phyloP scores from a whole-genome alignment of 805 yeast genomes.

The Metschnikowia gelsemii region DNA sequence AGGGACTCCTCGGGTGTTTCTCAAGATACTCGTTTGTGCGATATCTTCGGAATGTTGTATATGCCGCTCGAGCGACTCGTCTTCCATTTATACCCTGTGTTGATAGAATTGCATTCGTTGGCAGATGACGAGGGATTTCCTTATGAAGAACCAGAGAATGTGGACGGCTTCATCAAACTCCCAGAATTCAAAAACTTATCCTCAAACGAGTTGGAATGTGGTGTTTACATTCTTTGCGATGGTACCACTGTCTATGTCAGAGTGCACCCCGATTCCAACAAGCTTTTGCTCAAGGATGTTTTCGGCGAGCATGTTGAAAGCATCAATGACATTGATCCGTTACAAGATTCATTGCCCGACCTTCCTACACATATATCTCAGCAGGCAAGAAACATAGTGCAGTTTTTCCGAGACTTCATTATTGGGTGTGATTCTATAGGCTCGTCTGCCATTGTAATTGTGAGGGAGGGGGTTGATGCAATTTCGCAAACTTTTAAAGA shows the following conservation, averaged over 20 bases:
- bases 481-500: conserved; percentile 53
- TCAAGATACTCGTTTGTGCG: conserved; percentile 65
- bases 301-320: conserved; percentile 57
- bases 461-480: conserved; percentile 65
- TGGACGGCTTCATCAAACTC: conserved; percentile 43
- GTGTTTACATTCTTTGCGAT: conserved; percentile 75
- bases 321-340: conserved; percentile 48
- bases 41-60: conserved; percentile 49
- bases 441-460: conserved; percentile 52
- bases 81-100: conserved; percentile 74
- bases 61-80: conserved; percentile 57
- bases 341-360: conserved; percentile 61
- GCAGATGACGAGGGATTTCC: conserved; percentile 51
- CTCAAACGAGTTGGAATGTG: conserved; percentile 53
- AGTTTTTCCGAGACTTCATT: conserved; percentile 44
- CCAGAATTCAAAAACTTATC: conserved; percentile 52
- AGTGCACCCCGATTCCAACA: conserved; percentile 68
- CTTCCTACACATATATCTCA: conserved; percentile 65
- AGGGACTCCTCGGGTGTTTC: conserved; percentile 46
- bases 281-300: conserved; percentile 66
- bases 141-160: conserved; percentile 35
- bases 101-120: conserved; percentile 69
- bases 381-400: conserved; percentile 64
- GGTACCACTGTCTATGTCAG: conserved; percentile 61
- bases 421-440: conserved; percentile 30